phyloP scores from a whole-genome alignment of 768 basidiomycete species.

The Tricholoma furcatifolium region DNA sequence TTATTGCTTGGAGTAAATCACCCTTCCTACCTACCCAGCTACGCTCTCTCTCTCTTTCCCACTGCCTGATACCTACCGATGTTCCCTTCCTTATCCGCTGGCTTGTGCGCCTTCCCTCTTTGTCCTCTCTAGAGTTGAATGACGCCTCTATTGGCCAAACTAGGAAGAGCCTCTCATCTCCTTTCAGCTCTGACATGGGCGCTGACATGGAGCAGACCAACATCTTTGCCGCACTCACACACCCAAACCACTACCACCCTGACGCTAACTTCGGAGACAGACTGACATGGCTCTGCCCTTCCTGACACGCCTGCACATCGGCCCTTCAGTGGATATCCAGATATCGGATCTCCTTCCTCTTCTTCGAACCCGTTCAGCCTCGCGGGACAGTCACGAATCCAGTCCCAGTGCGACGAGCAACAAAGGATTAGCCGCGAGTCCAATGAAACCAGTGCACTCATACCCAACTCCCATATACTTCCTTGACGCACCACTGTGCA shows the following conservation, averaged over 20 bases:
- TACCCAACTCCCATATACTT: slow-evolving; percentile 4
- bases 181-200: slow-evolving; percentile 4
- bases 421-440: neutral
- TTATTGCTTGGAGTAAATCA: slow-evolving; percentile 28
- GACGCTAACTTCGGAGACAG: slow-evolving; percentile 9
- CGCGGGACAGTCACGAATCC: slow-evolving; percentile 5
- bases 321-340: slow-evolving; percentile 14
- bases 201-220: slow-evolving; percentile 1
- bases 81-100: slow-evolving; percentile 28
- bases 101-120: slow-evolving; percentile 25
- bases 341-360: slow-evolving; percentile 19
- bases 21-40: slow-evolving; percentile 20
- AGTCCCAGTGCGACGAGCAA: neutral
- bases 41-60: slow-evolving; percentile 25
- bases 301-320: slow-evolving; percentile 21
- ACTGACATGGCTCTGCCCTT: slow-evolving; percentile 25
- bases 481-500: slow-evolving; percentile 23
- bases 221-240: slow-evolving; percentile 21
- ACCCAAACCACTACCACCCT: slow-evolving; percentile 9
- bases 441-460: slow-evolving; percentile 3
- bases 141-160: slow-evolving; percentile 17
- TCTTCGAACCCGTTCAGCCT: slow-evolving; percentile 14
- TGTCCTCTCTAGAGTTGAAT: slow-evolving; percentile 24
- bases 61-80: slow-evolving; percentile 20
- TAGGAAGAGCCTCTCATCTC: neutral